These are phyloP conservation scores for Paratinospora sagittata DNA, from an alignment of 164 flowering plant genomes.

Conservation along the genomic window DNA sequence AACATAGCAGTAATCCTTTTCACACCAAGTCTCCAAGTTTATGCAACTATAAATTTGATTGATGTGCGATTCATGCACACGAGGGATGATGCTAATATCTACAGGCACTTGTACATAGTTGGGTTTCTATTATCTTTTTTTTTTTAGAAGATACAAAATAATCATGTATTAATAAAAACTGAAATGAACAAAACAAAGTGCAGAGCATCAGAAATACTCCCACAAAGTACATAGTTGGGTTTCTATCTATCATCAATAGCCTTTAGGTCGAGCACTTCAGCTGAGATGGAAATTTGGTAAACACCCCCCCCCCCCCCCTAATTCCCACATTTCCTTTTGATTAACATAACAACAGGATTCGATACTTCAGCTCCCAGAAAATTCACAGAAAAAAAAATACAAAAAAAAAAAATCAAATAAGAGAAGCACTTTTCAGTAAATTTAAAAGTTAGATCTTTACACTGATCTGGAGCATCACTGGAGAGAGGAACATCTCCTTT, in stretches of 20 bases:
- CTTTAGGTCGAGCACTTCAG: not conserved
- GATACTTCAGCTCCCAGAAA: not conserved
- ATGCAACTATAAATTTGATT: not conserved
- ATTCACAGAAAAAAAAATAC: not conserved
- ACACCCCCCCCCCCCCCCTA: not conserved
- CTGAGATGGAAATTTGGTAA: not conserved
- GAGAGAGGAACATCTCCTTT: slow-evolving; percentile 11
- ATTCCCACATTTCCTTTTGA: not conserved
- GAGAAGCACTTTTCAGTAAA: not conserved
- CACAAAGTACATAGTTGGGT: too few species aligned
- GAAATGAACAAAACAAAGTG: too few species aligned
- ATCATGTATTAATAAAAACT: too few species aligned
- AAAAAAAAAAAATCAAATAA: not conserved
- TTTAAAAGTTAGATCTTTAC: slow-evolving; percentile 18
- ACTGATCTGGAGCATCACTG: slow-evolving; percentile 12
- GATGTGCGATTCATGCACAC: not conserved
- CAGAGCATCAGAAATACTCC: too few species aligned
- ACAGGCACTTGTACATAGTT: too few species aligned
- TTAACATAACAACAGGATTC: not conserved
- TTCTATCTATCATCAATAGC: not conserved
- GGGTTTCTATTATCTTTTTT: too few species aligned
- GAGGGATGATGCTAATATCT: too few species aligned
- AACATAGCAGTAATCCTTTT: not conserved
- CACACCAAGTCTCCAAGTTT: not conserved
- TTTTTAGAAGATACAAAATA: too few species aligned